Base-by-base conservation (phyloP, 164 flowering plant genomes). In the Taxillus chinensis region DNA sequence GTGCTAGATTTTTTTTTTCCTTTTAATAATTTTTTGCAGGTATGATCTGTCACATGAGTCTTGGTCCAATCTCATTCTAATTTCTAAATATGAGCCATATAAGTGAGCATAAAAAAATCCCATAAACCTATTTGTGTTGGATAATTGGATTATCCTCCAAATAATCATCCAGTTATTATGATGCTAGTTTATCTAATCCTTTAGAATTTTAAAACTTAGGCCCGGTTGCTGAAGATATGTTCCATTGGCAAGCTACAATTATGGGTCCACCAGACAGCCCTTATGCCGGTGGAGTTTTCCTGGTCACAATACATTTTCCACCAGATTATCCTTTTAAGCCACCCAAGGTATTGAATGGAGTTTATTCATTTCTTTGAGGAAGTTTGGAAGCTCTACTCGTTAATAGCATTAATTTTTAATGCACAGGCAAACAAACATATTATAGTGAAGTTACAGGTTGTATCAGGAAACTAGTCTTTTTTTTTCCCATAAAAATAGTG, bases 281-380 rank as follows among this genome's bases (percentile, higher is more conserved):
- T 39, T 82, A 82, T 66, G 68, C 86, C 12, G 87, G 87, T 15
- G 87, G 87, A 13, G 85, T 81, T 41, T 83, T 83, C 60, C 75
- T 80, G 55, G 80, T 82, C 39, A 77, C 76, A 12, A 82, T 82
- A 67, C 84, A 80, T 63, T 82, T 82, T 42, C 86, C 86, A 58
- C 83, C 82, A 15, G 86, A 82, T 70, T 82, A 82, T 73, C 86
- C 86, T 38, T 82, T 82, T 70, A 83, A 83, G 66, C 87, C 87
- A 59, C 87, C 87, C 0, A 83, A 83, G 87, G 87, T 83, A 70
- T 48, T 54, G 57, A 11, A 27, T 54, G 7, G 37, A 8, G 3
- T 8, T 17, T 27, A 55, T 38, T 38, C 4, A 14, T 11, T 48
- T 3, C 4, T 48, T 3, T 3, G 9, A 11, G 12, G 13, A 48